Evolutionary conservation across 345 rosid species (phyloP).

Genomic region (Isatis tinctoria): DNA sequence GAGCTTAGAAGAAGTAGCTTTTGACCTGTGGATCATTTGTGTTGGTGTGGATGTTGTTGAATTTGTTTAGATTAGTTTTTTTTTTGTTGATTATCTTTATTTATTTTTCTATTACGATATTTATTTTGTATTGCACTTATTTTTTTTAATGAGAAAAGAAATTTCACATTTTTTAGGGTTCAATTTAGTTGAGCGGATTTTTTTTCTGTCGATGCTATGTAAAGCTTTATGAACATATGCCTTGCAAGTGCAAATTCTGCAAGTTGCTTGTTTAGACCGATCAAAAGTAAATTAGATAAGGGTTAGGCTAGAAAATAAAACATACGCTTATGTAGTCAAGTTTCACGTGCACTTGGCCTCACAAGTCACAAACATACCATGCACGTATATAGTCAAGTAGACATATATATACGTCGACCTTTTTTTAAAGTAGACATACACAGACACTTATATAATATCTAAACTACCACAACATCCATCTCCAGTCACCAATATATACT

Average conservation of each 20-base stretch:
- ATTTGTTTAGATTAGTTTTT: no score
- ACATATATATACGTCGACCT: background rate
- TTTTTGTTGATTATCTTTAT: no score
- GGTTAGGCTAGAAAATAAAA: background rate
- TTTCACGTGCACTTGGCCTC: background rate
- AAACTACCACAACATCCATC: constrained; percentile 19
- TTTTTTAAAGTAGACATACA: background rate
- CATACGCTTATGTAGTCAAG: background rate
- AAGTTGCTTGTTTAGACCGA: background rate
- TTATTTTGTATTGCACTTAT: no score
- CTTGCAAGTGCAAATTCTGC: background rate
- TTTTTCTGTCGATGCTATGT: background rate
- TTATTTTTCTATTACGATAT: no score
- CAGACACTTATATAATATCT: constrained; percentile 17
- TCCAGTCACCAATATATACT: background rate
- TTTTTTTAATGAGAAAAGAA: no score
- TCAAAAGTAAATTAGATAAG: background rate
- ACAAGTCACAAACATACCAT: constrained; percentile 14
- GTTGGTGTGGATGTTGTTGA: no score
- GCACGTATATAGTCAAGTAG: no score
- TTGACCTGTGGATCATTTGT: no score
- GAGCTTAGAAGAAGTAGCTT: no score
- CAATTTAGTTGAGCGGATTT: constrained; percentile 9
- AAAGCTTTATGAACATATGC: no score
- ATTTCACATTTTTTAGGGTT: no score